Base-by-base conservation (phyloP, 2,329 filamentous ascomycete species). In the Scedosporium boydii region DNA sequence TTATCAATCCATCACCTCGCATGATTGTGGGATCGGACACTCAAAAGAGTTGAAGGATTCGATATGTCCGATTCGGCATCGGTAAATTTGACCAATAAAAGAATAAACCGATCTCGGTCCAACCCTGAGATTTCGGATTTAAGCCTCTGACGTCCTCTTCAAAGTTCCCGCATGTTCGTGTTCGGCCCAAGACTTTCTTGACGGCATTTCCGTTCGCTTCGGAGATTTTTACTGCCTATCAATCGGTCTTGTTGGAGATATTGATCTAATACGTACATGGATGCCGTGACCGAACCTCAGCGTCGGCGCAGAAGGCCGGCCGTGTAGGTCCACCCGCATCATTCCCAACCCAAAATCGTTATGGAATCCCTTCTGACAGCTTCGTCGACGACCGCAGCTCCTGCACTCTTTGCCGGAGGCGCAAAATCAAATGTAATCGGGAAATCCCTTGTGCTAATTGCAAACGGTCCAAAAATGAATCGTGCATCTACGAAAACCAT, bases 381-480 rank as follows among this genome's bases (percentile, higher is more conserved):
- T 3, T 4, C 23, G 3, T 16, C 16, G 26, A 42, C 14, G 41
- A 66, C 7, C 61, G 26, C 21, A 76, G 77, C 5, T 75, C 77
- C 1, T 79, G 77, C 63, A 69, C 71, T 7, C 69, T 76, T 5
- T 79, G 77, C 63, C 70, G 77, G 9, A 71, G 69, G n/a, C 75
- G 77, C 59, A 80, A 80, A 64, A 73, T 78, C 16, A 70, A 73
- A n/a, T 80, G 77, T 62, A 73, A 79, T 62, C 70, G 75, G 38
- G 70, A 74, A 26, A 66, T 65, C 3, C 77, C 77, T 0, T 80
- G 77, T 63, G 71, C 69, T 63, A 78, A 78, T 63, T 61, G 59
- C 34, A 5, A 42, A 5, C 46, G 48, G 9, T 44, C 48, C 6
- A 41, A 53, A 3, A 29, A 53, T 29, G 59, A 51, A 26, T 21